phyloP scores from a whole-genome alignment of 106 monocot genomes.

The Narthecium ossifragum region DNA sequence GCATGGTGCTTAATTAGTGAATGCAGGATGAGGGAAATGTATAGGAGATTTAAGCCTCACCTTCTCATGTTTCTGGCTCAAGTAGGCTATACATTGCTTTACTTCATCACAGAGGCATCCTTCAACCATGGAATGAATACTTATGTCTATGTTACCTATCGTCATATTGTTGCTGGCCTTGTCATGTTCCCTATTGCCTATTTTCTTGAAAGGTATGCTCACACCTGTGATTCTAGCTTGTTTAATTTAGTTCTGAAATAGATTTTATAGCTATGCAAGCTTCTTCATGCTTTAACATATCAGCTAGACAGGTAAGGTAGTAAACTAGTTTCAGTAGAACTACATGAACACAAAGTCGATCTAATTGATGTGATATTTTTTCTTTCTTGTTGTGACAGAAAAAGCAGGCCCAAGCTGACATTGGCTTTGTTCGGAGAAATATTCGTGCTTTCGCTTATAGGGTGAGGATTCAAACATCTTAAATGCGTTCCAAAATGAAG shows the following conservation, averaged over 20 bases:
- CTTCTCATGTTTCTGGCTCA: slow-evolving; percentile 70
- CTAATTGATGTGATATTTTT: too few relatives aligned
- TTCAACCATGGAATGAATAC: slow-evolving; percentile 76
- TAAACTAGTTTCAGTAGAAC: too few relatives aligned
- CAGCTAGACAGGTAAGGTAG: too few relatives aligned
- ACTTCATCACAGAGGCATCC: slow-evolving; percentile 87
- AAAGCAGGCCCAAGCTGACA: slow-evolving; percentile 78
- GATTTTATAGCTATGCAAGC: too few relatives aligned
- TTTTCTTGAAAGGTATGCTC: slow-evolving; percentile 71
- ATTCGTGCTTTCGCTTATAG: slow-evolving; percentile 71
- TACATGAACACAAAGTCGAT: too few relatives aligned
- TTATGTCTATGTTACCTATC: slow-evolving; percentile 69
- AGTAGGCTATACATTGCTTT: slow-evolving; percentile 71
- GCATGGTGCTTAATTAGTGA: too few relatives aligned
- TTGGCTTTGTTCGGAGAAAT: slow-evolving; percentile 77
- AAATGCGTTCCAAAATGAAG: too few relatives aligned
- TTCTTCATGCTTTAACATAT: too few relatives aligned
- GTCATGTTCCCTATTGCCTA: slow-evolving; percentile 71
- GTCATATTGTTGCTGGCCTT: slow-evolving; percentile 48
- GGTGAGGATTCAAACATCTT: slow-evolving; percentile 24
- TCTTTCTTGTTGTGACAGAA: slow-evolving; percentile 32
- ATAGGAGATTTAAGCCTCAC: slow-evolving; percentile 60
- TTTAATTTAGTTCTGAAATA: not conserved
- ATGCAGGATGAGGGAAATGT: too few relatives aligned
- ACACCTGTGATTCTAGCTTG: not conserved